A percentile compares a stretch with the other conserved stretches of the same genome.
These are phyloP conservation scores for Metschnikowia bowlesiae DNA, from an alignment of 805 yeast genomes.

Conservation along the genomic window DNA sequence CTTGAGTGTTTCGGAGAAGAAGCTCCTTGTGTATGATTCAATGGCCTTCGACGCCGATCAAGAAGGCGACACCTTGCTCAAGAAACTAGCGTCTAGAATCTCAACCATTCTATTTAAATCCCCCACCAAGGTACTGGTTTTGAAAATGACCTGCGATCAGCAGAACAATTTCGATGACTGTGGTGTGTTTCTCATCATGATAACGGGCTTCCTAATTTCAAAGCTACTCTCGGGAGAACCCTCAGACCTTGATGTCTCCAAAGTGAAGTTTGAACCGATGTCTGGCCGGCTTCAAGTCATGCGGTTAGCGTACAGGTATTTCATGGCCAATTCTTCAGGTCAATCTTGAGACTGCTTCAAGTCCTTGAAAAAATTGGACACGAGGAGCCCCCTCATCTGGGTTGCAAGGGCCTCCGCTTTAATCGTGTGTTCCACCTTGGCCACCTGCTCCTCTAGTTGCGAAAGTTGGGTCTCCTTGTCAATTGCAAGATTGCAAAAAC, in stretches of 20 bases:
- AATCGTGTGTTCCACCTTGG: conserved; percentile 12
- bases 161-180: conserved; percentile 66
- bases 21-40: conserved; percentile 58
- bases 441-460: conserved; percentile 12
- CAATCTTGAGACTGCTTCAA: not conserved
- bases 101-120: conserved; percentile 20
- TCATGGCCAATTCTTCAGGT: not conserved
- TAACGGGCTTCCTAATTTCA: conserved; percentile 29
- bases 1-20: conserved; percentile 43
- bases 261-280: conserved; percentile 44
- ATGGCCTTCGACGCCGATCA: conserved; percentile 34
- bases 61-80: conserved; percentile 24
- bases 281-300: conserved; percentile 16
- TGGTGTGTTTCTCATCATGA: conserved; percentile 46
- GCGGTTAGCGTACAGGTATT: conserved; percentile 7
- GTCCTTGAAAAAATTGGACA: not conserved
- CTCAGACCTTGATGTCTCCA: conserved; percentile 36
- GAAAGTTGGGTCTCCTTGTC: conserved; percentile 10
- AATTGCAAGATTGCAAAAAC: conserved; percentile 21
- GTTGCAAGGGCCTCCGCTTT: conserved; percentile 27
- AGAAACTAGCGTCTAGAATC: conserved; percentile 21
- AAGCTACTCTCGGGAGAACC: conserved; percentile 23
- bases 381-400: conserved; percentile 18
- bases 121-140: conserved; percentile 22
- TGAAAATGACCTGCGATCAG: conserved; percentile 46